Base-by-base conservation (phyloP, 2,329 filamentous ascomycete species). In the Fusarium decemcellulare region DNA sequence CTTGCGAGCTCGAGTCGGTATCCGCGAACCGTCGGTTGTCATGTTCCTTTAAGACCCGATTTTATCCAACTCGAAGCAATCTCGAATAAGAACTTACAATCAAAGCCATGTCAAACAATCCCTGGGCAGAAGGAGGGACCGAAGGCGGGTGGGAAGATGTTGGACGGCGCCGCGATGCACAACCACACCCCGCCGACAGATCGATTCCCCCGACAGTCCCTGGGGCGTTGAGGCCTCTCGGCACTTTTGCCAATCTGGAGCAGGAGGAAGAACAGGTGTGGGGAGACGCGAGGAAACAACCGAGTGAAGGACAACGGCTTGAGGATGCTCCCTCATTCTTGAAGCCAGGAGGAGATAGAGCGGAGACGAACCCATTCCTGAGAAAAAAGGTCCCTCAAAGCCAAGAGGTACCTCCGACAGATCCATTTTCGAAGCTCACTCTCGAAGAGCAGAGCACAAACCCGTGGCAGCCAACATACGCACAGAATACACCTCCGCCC, bases 291-390 rank as follows among this genome's bases (percentile, higher is more conserved):
- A 74, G 67, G 51, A 60, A 55, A 42, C 73, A 70, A 14, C 62
- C 66, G 6, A 39, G n/a, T 6, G 63, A 61, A 6, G 58, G 40
- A 16, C 47, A 23, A 51, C 59, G 43, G 2, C 34, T 59, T 1
- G 57, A 68, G 54, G 72, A 76, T 29, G 70, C 79, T 3, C 80
- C 82, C 4, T 70, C 76, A 18, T 64, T 73, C 3, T 70, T 82
- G 54, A 76, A 73, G 36, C 80, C 82, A 27, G 79, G 77, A 54
- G 73, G 64, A 12, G 71, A 73, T 9, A 77, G 78, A 39, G 70
- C 75, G 29, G 81, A 85, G 60, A 87, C 86, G 18, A 89, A 89
- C 56, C 87, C 87, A 0, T 89, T 89, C 74, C 70, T 81, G 23
- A 85, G 85, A 64, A 83, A 85, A 59, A 86, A 86, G 67, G 78